Conservation (phyloP, 2,329 filamentous ascomycete species). For the Metarhizium brunneum region DNA sequence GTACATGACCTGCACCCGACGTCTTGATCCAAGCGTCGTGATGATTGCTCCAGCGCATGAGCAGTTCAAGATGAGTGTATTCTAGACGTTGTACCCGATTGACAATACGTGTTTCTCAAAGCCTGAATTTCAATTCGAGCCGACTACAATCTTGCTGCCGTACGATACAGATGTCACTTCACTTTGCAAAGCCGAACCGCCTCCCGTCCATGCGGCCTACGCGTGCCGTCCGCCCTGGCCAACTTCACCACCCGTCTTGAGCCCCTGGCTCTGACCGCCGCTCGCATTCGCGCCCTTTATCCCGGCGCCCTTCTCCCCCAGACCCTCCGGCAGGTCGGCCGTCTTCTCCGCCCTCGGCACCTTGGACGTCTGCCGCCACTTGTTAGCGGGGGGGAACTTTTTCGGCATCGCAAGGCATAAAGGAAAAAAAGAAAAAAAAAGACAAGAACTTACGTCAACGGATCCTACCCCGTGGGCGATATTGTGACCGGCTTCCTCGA, state of each 20-base stretch:
- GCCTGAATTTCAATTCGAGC: no score
- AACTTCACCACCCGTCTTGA: conserved; percentile 27
- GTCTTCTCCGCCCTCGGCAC: conserved; percentile 41
- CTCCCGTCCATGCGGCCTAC: not conserved
- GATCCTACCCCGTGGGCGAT: conserved; percentile 35
- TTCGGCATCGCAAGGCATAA: no score
- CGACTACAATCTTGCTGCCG: no score
- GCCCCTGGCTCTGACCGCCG: conserved; percentile 34
- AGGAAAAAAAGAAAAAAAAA: not conserved
- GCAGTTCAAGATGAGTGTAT: no score
- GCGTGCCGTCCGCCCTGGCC: conserved; percentile 26
- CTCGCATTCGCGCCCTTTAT: conserved; percentile 31
- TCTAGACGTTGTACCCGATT: no score
- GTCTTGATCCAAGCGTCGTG: no score
- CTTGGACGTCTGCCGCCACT: conserved; percentile 18
- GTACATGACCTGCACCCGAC: no score
- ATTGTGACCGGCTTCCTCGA: conserved; percentile 28
- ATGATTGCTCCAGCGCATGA: no score
- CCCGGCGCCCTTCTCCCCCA: conserved; percentile 31
- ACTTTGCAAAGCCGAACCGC: no score
- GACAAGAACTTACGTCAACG: conserved; percentile 23
- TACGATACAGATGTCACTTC: no score
- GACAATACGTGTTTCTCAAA: no score
- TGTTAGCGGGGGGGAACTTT: no score
- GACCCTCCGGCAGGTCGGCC: conserved; percentile 34